Evolutionary conservation across 2,329 filamentous ascomycete genomes (phyloP).

Genomic region (Calonectria crousiana): DNA sequence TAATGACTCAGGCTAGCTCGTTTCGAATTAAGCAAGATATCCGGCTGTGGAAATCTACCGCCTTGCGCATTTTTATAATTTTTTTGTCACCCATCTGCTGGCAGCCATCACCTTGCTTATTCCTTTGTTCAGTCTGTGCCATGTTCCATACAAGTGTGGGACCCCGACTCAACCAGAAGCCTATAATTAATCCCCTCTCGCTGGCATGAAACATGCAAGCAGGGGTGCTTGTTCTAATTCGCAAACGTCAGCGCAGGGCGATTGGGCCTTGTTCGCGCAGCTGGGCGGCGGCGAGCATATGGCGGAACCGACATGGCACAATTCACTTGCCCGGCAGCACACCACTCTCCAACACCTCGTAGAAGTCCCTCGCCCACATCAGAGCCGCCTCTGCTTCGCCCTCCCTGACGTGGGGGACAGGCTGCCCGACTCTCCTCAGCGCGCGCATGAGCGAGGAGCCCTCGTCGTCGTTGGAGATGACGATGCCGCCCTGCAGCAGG

Average conservation of each 20-base stretch:
- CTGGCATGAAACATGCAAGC: neutral
- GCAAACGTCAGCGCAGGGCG: neutral
- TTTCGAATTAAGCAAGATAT: neutral
- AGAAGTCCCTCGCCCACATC: constrained; percentile 59
- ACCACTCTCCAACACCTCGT: constrained; percentile 53
- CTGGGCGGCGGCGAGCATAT: neutral
- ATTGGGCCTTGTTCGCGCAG: neutral
- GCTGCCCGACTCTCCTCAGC: constrained; percentile 52
- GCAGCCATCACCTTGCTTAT: constrained; percentile 8
- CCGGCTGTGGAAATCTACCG: neutral
- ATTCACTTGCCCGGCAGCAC: constrained; percentile 31
- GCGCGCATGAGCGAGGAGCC: constrained; percentile 50
- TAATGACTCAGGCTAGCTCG: neutral
- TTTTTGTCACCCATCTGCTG: neutral
- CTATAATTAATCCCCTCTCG: neutral
- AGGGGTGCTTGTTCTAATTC: neutral
- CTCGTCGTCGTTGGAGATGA: constrained; percentile 56
- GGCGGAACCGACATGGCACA: neutral
- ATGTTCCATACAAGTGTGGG: neutral
- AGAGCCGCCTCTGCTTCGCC: constrained; percentile 38
- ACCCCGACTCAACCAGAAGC: neutral
- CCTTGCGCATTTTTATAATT: neutral
- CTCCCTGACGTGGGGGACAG: constrained; percentile 52
- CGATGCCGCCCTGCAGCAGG: constrained; percentile 60
- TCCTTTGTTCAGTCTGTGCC: neutral